Evolutionary conservation across 345 rosid genomes (phyloP).

Genomic region (Melastoma malabathricum): DNA sequence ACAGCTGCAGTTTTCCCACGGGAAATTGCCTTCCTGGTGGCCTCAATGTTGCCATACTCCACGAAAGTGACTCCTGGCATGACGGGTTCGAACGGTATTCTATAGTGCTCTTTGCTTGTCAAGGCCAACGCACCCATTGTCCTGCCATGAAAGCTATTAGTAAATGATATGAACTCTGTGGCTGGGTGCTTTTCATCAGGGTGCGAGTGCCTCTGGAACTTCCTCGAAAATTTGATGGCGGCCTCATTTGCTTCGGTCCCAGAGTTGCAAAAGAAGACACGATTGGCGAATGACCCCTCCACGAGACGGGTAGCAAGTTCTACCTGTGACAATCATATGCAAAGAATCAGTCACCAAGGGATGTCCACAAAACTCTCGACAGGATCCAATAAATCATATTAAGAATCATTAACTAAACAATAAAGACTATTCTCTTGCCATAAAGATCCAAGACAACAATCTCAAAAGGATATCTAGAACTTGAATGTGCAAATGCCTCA

Average conservation of each 20-base stretch:
- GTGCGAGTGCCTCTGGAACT: constrained; percentile 53
- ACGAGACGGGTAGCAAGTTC: constrained; percentile 77
- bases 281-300: constrained; percentile 63
- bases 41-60: constrained; percentile 64
- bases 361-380: not conserved
- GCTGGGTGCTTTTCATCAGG: constrained; percentile 43
- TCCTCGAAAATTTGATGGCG: constrained; percentile 84
- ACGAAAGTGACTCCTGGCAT: constrained; percentile 96
- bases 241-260: constrained; percentile 98
- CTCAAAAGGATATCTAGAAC: not conserved
- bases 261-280: constrained; percentile 74
- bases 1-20: constrained; percentile 69
- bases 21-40: constrained; percentile 37
- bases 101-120: constrained; percentile 81
- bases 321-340: constrained; percentile 24
- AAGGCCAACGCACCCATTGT: constrained; percentile 87
- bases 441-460: not conserved
- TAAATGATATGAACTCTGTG: constrained; percentile 56
- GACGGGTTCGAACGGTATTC: constrained; percentile 85
- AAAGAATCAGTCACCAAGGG: not conserved
- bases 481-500: not conserved
- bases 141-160: constrained; percentile 88
- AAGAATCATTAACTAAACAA: not conserved
- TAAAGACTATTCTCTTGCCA: too few relatives aligned
- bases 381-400: not conserved